These are phyloP conservation scores for Saturnispora saitoi DNA, from an alignment of 805 yeast species.

Conservation along the genomic window DNA sequence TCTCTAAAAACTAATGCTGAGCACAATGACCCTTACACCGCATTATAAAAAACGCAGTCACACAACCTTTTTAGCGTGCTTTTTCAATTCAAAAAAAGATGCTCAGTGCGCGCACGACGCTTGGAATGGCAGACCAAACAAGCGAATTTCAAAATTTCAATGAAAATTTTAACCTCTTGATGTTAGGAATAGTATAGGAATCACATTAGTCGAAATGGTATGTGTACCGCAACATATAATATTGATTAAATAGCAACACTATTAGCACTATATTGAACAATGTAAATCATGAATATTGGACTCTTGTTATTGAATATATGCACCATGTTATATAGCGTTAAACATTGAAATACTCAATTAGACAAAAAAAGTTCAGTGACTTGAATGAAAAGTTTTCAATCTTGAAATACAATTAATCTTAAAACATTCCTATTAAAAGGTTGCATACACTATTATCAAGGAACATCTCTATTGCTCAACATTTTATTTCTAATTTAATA, in stretches of 20 bases:
- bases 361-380: neutral
- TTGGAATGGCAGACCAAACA: neutral
- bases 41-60: constrained; percentile 2
- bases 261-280: neutral
- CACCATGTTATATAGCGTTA: too few species aligned
- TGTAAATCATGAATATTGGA: neutral
- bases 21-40: neutral
- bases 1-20: neutral
- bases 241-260: neutral
- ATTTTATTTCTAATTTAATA: too few species aligned
- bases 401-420: too few species aligned
- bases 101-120: constrained; percentile 1
- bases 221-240: neutral
- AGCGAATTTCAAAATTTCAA: neutral
- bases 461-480: too few species aligned
- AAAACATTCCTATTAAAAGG: too few species aligned
- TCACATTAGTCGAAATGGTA: constrained; percentile 3
- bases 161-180: constrained; percentile 2
- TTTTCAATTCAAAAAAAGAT: neutral
- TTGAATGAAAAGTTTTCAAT: neutral
- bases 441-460: too few species aligned
- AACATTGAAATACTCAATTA: too few species aligned
- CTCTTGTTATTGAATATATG: too few species aligned
- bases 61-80: neutral
- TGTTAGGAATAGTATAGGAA: neutral